These are phyloP conservation scores for Daldinia eschscholtzii DNA, from an alignment of 2,329 filamentous ascomycete species.

Conservation along the genomic window DNA sequence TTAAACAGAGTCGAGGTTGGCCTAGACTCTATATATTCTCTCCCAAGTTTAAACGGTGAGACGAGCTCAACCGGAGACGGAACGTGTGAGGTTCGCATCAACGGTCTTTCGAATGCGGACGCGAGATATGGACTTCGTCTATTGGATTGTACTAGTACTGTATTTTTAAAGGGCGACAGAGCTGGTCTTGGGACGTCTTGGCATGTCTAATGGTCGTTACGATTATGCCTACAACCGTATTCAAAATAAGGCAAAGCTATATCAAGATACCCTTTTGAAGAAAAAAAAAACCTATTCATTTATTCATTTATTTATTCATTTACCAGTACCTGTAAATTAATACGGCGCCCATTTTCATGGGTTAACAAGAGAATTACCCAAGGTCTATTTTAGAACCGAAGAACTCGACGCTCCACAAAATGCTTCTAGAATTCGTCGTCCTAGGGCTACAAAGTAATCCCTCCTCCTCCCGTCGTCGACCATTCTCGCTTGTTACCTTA, in stretches of 20 bases:
- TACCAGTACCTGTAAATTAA: neutral
- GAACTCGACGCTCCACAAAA: neutral
- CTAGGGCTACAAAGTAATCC: too few relatives aligned
- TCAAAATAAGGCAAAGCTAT: constrained; percentile 7
- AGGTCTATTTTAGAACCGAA: neutral
- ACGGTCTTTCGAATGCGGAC: neutral
- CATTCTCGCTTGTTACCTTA: too few relatives aligned
- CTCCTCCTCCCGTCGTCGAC: too few relatives aligned
- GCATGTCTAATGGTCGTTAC: constrained; percentile 5
- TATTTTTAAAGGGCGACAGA: constrained; percentile 8
- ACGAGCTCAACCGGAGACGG: neutral
- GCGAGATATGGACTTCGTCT: neutral
- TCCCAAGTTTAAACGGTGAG: neutral
- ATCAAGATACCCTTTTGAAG: constrained; percentile 3
- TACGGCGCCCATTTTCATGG: neutral
- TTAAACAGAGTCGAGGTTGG: neutral
- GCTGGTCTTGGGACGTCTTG: neutral
- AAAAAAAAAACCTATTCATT: neutral
- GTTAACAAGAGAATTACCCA: neutral
- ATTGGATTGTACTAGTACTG: constrained; percentile 11
- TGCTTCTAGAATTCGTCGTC: neutral
- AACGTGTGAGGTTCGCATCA: neutral
- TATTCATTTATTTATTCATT: neutral
- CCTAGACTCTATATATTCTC: neutral
- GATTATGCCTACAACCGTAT: constrained; percentile 15